Evolutionary conservation across 2,329 filamentous ascomycete genomes (phyloP), one percentile per base, ranked within the genome.

Genomic region (Venturia oleaginea): DNA sequence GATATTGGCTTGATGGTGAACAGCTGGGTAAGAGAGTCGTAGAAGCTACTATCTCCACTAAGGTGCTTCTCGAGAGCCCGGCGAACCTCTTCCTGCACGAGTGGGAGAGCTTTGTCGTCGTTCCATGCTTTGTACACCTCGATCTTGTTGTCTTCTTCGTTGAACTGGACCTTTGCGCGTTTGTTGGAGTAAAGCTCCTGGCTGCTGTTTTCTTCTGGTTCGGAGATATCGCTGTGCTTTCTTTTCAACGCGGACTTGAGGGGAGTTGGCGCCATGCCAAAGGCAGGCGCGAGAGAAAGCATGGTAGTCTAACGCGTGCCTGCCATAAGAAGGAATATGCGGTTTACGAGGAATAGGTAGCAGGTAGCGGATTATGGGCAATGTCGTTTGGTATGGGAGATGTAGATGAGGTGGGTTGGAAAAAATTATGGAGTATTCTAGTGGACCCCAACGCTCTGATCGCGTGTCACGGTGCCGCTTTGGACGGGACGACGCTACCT

Each of bases 21-120:
- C 48, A 84, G 73, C 66, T 78, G 76, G 68, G 81, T 81, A 66
- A 87, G 73, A 67, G 79, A 78, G 68, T 85, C 81, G 70, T 87
- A 87, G 64, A 75, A 78, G 60, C 80, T 77, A 69, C 81, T 83
- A 68, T 86, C 83, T 65, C 79, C 78, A 34, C 24, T 13, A 5
- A 79, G 76, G 62, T 82, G 82, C 70, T 79, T 78, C 69, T 83
- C 79, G 55, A 85, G 78, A 65, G 82, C 84, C 66, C 82, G 77
- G 67, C 82, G 79, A 27, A 87, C 83, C 71, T 87, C 84, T 71
- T 87, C 84, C 63, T 81, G 81, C 63, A 87, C 79, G 59, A 87
- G 76, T 59, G 83, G 81, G 65, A 78, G 73, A 65, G 80, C 81
- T 75, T 85, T 85, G 67, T 82, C 80, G 65, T 74, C 75, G 65